Evolutionary conservation across 2,329 filamentous ascomycete species (phyloP), one percentile per base, ranked within the genome.

Genomic region (Knufia fluminis): DNA sequence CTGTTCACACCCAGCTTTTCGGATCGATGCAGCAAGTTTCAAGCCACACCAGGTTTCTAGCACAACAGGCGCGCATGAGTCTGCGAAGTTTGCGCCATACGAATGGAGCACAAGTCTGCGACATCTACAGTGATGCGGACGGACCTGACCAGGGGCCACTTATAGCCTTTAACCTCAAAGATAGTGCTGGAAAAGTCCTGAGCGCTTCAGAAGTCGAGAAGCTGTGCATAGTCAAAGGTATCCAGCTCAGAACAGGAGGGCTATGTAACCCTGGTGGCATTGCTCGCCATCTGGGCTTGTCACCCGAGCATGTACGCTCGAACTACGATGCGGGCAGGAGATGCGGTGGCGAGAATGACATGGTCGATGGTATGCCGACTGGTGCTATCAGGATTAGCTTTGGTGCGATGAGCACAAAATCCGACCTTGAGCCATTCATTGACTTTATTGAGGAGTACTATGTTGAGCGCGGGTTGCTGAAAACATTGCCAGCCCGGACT

Each of bases 261-360:
- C 73, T 96, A 1, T 98, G 92, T 68, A 96, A 95, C 59, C 91
- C 92, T 1, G 92, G 90, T 8, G 89, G 89, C 1, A 78, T 94
- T 51, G 84, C 89, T 12, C 73, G 75, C 1, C 79, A 81, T 17
- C 74, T 97, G n/a, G 71, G 73, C 1, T 73, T 96, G 46, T 76
- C 82, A 41, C 80, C 87, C 0, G 85, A 83, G 78, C 89, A 97
- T 61, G 83, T 96, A 75, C 83, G 75, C 58, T 76, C 77, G 51
- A 94, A 95, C 62, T 95, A 92, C 60, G 87, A 85, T 0, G 79
- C 83, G 1, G 92, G 92, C 0, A 81, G 89, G 61, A 79, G 87
- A 33, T 98, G 92, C 64, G 90, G 89, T 4, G 78, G 80, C 48
- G 87, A 90, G 16, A 83, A 85, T 59, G 88, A 95, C 54, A 76